Evolutionary conservation across 1,139 yeast species (phyloP), one percentile per base, ranked within the genome.

Genomic region (Taphrina deformans): DNA sequence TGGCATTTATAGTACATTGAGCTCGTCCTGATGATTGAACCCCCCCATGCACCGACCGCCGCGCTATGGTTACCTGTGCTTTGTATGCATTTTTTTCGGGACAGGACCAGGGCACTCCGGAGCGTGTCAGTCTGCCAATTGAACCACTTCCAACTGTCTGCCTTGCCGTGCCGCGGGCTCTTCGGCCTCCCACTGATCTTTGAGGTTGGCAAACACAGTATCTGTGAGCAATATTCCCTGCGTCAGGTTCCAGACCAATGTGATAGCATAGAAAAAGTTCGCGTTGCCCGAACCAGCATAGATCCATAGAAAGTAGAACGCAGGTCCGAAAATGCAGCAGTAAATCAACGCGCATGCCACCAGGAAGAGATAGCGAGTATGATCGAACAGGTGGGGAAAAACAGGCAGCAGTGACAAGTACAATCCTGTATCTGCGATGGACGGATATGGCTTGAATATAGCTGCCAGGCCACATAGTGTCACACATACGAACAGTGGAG

Each of bases 261-360:
- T 90, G 71, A 93, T 88, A 62, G 98, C 96, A 78, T 92, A 93
- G 78, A 91, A 93, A 79, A 93, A 93, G 77, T 93, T 93, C 68
- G 97, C 87, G 77, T 93, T 93, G 27, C 98, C 99, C 33, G 95
- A 90, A 14, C 97, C 97, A 67, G 90, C 80, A 65, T 88, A 89
- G 70, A 93, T 89, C 99, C 99, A 93, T 69, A 95, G 82, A 74
- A 90, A 91, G 78, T 91, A 91, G 75, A 93, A 93, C 10, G 91
- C 86, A 0, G 98, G 98, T 1, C 96, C 85, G 59, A 93, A 80
- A 1, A 87, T 77, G 1, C 81, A 72, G 18, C 85, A 78, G 69
- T 83, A 85, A 9, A 83, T 69, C 62, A 83, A 74, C 12, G 82
- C 76, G 56, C 84, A 72, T 1, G 76, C 73, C 4, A 82, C 78